Percentiles rank a stretch among this genome's conserved stretches.
phyloP scores from a whole-genome alignment of 257 asterid genomes.

The Ligustrum vulgare region DNA sequence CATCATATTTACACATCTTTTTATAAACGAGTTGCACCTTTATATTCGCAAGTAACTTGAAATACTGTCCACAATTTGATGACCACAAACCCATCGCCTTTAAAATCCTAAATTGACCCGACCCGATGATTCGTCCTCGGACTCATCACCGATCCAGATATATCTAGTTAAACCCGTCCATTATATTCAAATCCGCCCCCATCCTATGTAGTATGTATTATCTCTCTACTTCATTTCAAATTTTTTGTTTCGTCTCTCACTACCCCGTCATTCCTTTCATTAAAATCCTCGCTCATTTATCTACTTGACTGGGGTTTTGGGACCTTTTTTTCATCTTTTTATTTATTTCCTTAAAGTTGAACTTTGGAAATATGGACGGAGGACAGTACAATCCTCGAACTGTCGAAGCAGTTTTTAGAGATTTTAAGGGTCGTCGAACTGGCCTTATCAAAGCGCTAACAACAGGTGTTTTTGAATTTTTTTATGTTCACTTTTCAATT shows the following conservation, averaged over 20 bases:
- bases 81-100: too few relatives aligned
- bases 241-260: background rate
- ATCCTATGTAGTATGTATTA: background rate
- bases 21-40: too few relatives aligned
- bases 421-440: slow-evolving; percentile 53
- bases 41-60: too few relatives aligned
- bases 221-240: background rate
- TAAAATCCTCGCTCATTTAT: slow-evolving; percentile 8
- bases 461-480: slow-evolving; percentile 31
- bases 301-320: background rate
- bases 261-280: background rate
- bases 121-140: slow-evolving; percentile 28
- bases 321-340: background rate
- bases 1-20: too few relatives aligned
- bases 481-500: background rate
- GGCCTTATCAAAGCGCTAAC: slow-evolving; percentile 63
- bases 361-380: slow-evolving; percentile 25
- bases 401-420: slow-evolving; percentile 54
- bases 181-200: slow-evolving; percentile 48
- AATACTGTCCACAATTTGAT: too few relatives aligned
- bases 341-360: slow-evolving; percentile 1
- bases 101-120: too few relatives aligned
- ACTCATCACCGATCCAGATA: slow-evolving; percentile 31
- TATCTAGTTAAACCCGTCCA: slow-evolving; percentile 37
- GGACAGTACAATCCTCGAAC: slow-evolving; percentile 46